A percentile compares a stretch with the other conserved stretches of the same genome.
phyloP scores from a whole-genome alignment of 1,284 basidiomycete genomes.

The Sphagnurus paluster region DNA sequence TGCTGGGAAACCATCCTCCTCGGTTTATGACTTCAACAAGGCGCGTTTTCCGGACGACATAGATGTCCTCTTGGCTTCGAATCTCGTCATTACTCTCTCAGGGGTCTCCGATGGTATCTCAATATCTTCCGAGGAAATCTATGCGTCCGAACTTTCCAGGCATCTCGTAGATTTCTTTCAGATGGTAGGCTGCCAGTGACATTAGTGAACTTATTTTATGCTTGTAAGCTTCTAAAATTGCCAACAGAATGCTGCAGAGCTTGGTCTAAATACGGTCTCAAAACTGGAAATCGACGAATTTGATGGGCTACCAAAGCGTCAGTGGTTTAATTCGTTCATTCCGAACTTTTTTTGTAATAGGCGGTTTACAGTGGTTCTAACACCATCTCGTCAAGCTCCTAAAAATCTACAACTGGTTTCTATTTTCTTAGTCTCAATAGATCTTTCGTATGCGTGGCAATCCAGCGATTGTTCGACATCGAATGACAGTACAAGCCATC shows the following conservation, averaged over 20 bases:
- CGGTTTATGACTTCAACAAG: conserved; percentile 32
- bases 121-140: conserved; percentile 40
- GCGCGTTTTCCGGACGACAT: conserved; percentile 44
- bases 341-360: conserved; percentile 4
- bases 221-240: neutral
- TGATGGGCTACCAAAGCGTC: conserved; percentile 45
- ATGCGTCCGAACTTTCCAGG: conserved; percentile 47
- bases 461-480: conserved; percentile 23
- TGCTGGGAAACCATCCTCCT: conserved; percentile 35
- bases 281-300: conserved; percentile 44
- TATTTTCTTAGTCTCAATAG: conserved; percentile 44
- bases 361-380: conserved; percentile 42
- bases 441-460: conserved; percentile 55
- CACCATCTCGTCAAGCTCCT: conserved; percentile 40
- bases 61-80: conserved; percentile 52
- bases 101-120: conserved; percentile 47
- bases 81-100: conserved; percentile 52
- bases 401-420: conserved; percentile 28
- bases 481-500: conserved; percentile 27
- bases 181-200: conserved; percentile 35
- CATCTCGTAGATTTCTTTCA: conserved; percentile 53
- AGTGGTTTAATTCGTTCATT: conserved; percentile 6
- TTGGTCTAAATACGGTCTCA: conserved; percentile 59
- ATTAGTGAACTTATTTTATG: no score
- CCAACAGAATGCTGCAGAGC: conserved; percentile 52